Percentiles rank a stretch among this genome's conserved stretches.
These are phyloP conservation scores for Fomitopsis serialis DNA, from an alignment of 768 basidiomycete species.

Conservation along the genomic window DNA sequence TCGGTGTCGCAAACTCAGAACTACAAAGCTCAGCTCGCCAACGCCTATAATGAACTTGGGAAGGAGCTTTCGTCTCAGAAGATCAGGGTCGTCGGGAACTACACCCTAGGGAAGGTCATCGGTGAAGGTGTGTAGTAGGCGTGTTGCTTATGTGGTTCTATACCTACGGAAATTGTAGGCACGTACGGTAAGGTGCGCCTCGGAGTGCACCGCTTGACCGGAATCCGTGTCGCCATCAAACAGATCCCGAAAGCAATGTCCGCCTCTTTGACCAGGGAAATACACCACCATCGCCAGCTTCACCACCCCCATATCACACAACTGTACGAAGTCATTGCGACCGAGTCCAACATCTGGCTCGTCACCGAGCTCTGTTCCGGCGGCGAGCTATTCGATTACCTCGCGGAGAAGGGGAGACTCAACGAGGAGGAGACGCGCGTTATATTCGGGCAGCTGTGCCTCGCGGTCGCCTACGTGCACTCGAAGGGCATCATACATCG, in stretches of 20 bases:
- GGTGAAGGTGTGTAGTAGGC: constrained; percentile 70
- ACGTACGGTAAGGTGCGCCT: constrained; percentile 95
- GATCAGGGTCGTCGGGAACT: constrained; percentile 90
- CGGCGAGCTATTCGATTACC: constrained; percentile 97
- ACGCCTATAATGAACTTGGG: constrained; percentile 95
- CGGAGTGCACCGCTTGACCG: constrained; percentile 90
- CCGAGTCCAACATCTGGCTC: constrained; percentile 93
- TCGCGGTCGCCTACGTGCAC: constrained; percentile 92
- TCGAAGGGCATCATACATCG: constrained; percentile 92
- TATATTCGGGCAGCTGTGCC: constrained; percentile 93
- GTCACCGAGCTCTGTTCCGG: constrained; percentile 96
- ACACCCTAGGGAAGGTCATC: constrained; percentile 89
- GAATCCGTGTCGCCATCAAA: constrained; percentile 92
- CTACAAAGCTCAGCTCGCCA: constrained; percentile 84
- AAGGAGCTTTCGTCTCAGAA: constrained; percentile 91
- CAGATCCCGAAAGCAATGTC: constrained; percentile 95
- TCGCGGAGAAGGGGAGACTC: constrained; percentile 89
- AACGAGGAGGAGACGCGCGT: constrained; percentile 78
- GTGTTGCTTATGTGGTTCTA: not conserved
- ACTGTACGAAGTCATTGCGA: constrained; percentile 97
- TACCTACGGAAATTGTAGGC: constrained; percentile 33
- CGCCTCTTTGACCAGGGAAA: constrained; percentile 88
- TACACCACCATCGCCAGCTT: constrained; percentile 95
- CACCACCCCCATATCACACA: constrained; percentile 95
- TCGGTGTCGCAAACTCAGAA: constrained; percentile 39